Evolutionary conservation across 179 eudicot genomes (phyloP).

Genomic region (Camellia oleifera): DNA sequence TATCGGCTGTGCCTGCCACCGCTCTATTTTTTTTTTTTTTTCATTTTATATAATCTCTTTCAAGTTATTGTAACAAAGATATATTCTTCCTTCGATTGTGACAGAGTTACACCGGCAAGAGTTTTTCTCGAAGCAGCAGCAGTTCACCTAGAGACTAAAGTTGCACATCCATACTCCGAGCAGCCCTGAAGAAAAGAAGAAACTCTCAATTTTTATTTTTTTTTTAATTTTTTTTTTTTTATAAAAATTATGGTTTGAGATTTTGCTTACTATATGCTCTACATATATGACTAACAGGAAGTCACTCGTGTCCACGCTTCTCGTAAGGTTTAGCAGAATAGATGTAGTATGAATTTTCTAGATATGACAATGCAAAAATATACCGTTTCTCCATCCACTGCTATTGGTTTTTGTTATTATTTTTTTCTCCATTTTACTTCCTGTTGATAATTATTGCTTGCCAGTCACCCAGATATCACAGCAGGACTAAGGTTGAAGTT

Average conservation of each 20-base stretch:
- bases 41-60: background rate
- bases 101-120: constrained; percentile 18
- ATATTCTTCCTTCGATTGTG: background rate
- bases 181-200: background rate
- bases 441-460: background rate
- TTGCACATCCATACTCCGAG: background rate
- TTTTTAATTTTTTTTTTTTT: too few species aligned
- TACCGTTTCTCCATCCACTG: background rate
- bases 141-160: constrained; percentile 13
- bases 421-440: background rate
- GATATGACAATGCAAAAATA: background rate
- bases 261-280: background rate
- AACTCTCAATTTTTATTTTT: background rate
- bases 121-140: constrained; percentile 11
- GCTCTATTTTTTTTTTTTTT: background rate
- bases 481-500: background rate
- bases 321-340: background rate
- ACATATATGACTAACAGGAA: background rate
- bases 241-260: background rate
- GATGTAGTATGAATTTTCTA: background rate
- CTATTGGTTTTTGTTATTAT: background rate
- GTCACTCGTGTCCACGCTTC: background rate
- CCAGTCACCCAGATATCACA: background rate
- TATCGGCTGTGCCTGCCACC: background rate
- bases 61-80: background rate